Evolutionary conservation across 148 eudicot species (phyloP).

Genomic region (Dysphania ambrosioides): DNA sequence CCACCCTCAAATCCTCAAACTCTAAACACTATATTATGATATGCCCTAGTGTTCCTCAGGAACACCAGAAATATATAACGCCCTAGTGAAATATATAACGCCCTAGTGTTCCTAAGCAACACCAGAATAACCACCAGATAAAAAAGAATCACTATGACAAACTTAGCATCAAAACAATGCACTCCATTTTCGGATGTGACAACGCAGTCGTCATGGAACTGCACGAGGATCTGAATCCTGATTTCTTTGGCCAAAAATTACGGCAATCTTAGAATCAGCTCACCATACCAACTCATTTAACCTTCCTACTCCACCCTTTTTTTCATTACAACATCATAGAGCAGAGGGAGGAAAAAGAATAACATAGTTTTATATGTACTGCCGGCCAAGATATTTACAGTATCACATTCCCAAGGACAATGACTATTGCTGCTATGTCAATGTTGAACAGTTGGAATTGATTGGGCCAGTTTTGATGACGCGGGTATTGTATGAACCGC

Average conservation of each 20-base stretch:
- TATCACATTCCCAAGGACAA: slow-evolving; percentile 6
- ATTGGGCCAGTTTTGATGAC: slow-evolving; percentile 60
- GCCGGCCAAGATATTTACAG: slow-evolving; percentile 26
- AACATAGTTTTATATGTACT: slow-evolving; percentile 21
- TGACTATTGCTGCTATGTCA: slow-evolving; percentile 13
- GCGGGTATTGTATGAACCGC: slow-evolving; percentile 90
- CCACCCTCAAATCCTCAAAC: too few relatives aligned
- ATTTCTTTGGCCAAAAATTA: slow-evolving; percentile 22
- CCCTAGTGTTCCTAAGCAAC: too few relatives aligned
- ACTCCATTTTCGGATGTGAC: too few relatives aligned
- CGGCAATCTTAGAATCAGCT: slow-evolving; percentile 11
- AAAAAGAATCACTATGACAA: too few relatives aligned
- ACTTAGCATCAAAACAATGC: too few relatives aligned
- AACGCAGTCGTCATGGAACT: background rate
- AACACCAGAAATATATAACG: too few relatives aligned
- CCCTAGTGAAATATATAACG: too few relatives aligned
- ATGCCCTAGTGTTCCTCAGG: too few relatives aligned
- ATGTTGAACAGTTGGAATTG: slow-evolving; percentile 37
- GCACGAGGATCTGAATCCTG: background rate
- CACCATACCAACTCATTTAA: background rate
- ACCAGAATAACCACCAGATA: too few relatives aligned
- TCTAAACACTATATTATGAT: too few relatives aligned
- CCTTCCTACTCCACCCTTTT: background rate
- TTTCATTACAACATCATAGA: background rate
- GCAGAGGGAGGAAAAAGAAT: slow-evolving; percentile 6